Conservation (phyloP, 2,329 filamentous ascomycete genomes). For the Chalaropsis thielavioides region DNA sequence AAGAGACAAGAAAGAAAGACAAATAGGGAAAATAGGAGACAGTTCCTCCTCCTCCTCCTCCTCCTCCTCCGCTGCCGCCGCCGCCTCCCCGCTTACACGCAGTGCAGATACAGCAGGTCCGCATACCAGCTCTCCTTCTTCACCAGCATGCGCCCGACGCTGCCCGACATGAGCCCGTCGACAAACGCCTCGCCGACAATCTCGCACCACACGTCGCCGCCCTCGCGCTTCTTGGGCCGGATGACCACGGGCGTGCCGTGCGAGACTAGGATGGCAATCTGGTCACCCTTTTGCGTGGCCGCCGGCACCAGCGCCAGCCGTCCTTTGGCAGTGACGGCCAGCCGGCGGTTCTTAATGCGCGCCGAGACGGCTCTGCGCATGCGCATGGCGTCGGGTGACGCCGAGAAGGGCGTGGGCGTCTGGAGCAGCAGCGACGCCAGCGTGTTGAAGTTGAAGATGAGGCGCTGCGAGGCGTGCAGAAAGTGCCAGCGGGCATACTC, state of each 20-base stretch:
- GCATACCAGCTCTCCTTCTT: slow-evolving; percentile 15
- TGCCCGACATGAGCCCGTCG: slow-evolving; percentile 13
- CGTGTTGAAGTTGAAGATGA: slow-evolving; percentile 12
- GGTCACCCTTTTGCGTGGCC: slow-evolving; percentile 15
- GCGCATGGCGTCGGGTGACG: slow-evolving; percentile 9
- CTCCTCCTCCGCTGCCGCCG: too few species aligned
- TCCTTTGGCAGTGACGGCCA: slow-evolving; percentile 11
- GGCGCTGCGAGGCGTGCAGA: slow-evolving; percentile 6
- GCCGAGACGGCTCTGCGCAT: neutral
- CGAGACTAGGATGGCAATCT: slow-evolving; percentile 11
- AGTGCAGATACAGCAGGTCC: slow-evolving; percentile 12
- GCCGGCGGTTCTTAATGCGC: slow-evolving; percentile 10
- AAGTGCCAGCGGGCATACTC: slow-evolving; percentile 15
- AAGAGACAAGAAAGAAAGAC: too few species aligned
- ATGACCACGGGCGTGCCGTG: slow-evolving; percentile 15
- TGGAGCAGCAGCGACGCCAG: slow-evolving; percentile 6
- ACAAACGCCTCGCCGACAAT: slow-evolving; percentile 17
- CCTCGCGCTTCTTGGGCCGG: slow-evolving; percentile 5
- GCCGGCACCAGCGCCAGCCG: slow-evolving; percentile 15
- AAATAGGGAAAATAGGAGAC: too few species aligned
- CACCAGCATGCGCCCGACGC: slow-evolving; percentile 12
- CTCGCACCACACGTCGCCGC: slow-evolving; percentile 15
- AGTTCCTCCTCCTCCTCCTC: too few species aligned
- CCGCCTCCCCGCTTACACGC: neutral
- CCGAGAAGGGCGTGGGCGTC: slow-evolving; percentile 1